phyloP scores from a whole-genome alignment of 768 basidiomycete genomes.

The Rhodotorula toruloides region DNA sequence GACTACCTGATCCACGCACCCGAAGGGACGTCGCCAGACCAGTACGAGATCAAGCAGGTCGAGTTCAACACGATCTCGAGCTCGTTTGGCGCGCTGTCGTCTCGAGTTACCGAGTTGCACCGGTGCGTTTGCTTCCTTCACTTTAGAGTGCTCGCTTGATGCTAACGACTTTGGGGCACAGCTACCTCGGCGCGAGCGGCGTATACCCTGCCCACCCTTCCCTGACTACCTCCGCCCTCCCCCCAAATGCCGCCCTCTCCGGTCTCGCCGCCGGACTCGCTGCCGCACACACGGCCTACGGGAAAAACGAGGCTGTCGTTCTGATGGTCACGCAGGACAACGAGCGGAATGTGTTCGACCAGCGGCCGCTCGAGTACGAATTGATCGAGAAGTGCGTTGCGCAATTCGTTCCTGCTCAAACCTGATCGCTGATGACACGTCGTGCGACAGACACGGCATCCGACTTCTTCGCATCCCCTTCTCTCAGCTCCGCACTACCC shows the following conservation, averaged over 20 bases:
- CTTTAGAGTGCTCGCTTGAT: constrained; percentile 47
- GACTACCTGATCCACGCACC: constrained; percentile 80
- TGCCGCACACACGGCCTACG: constrained; percentile 71
- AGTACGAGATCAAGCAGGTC: constrained; percentile 72
- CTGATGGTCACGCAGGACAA: constrained; percentile 83
- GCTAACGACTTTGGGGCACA: constrained; percentile 48
- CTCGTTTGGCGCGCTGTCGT: constrained; percentile 77
- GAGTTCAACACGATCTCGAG: constrained; percentile 97
- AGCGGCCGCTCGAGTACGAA: constrained; percentile 80
- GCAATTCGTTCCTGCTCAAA: not conserved
- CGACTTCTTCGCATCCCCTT: constrained; percentile 54
- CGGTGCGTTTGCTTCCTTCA: constrained; percentile 44
- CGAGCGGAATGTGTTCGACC: constrained; percentile 93
- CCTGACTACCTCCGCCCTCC: constrained; percentile 59
- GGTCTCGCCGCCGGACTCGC: constrained; percentile 72
- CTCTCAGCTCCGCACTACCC: constrained; percentile 59
- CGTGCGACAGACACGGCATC: constrained; percentile 60
- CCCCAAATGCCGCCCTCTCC: constrained; percentile 64
- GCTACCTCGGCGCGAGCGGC: constrained; percentile 61
- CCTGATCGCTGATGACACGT: constrained; percentile 3
- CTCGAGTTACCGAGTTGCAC: constrained; percentile 66
- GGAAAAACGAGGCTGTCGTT: constrained; percentile 52
- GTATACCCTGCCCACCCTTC: constrained; percentile 56
- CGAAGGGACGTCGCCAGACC: not conserved
- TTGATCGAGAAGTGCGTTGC: constrained; percentile 63